phyloP scores from a whole-genome alignment of 305 asterid species.

The Solanum chacoense region DNA sequence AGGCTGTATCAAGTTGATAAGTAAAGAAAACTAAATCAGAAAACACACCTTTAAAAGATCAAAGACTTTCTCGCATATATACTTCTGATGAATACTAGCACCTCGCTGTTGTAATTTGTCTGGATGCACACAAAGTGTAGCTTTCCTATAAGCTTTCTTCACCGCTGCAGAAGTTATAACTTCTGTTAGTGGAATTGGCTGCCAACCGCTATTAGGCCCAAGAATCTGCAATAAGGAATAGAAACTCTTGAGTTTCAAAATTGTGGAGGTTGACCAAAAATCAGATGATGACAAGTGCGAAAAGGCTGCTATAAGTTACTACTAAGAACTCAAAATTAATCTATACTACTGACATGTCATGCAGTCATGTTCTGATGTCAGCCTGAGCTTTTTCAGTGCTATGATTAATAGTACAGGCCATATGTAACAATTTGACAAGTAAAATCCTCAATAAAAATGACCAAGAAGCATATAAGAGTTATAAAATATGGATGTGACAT shows the following conservation, averaged over 20 bases:
- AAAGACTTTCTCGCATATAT: conserved; percentile 84
- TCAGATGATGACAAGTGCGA: neutral
- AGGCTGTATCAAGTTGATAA: neutral
- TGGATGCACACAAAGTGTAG: conserved; percentile 89
- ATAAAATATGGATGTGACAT: neutral
- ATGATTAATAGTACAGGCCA: neutral
- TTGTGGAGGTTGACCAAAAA: neutral
- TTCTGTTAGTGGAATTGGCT: conserved; percentile 78
- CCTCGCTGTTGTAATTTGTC: conserved; percentile 96
- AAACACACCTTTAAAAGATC: conserved; percentile 81
- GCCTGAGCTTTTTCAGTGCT: neutral
- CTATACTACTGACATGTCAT: neutral
- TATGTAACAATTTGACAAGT: neutral
- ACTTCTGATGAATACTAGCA: conserved; percentile 85
- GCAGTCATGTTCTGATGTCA: neutral
- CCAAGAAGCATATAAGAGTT: neutral
- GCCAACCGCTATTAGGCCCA: conserved; percentile 95
- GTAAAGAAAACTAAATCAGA: conserved; percentile 5
- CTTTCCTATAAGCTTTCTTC: conserved; percentile 82
- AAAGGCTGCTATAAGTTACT: neutral
- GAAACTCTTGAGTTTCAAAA: neutral
- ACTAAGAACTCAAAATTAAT: neutral
- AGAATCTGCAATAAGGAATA: conserved; percentile 54
- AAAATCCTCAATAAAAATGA: neutral
- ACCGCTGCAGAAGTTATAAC: conserved; percentile 76